These are phyloP conservation scores for Apiotrichum domesticum DNA, from an alignment of 1,284 basidiomycete species.

Conservation along the genomic window DNA sequence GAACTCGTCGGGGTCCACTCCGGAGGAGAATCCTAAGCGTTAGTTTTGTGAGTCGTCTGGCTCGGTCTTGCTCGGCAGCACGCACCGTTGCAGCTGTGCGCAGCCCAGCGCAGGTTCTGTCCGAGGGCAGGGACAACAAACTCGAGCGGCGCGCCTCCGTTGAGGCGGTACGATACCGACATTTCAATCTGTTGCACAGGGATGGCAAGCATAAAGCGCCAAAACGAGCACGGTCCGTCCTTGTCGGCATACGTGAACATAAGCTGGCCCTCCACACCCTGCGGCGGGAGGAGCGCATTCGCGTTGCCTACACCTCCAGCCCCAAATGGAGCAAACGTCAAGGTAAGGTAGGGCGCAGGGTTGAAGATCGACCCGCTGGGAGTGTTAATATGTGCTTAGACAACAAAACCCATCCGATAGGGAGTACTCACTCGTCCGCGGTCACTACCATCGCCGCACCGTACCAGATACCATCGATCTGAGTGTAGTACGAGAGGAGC, in stretches of 20 bases:
- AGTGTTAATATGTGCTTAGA: not conserved
- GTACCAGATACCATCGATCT: conserved; percentile 69
- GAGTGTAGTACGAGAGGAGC: conserved; percentile 83
- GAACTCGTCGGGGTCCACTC: conserved; percentile 48
- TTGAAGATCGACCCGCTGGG: conserved; percentile 61
- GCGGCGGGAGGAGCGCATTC: conserved; percentile 11
- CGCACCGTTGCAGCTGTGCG: conserved; percentile 56
- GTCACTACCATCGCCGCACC: conserved; percentile 81
- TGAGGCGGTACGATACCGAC: conserved; percentile 70
- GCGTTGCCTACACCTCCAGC: not conserved
- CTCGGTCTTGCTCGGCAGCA: not conserved
- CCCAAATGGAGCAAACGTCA: conserved; percentile 48
- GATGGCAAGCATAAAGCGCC: conserved; percentile 85
- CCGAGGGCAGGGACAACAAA: conserved; percentile 77
- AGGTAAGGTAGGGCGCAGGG: conserved; percentile 65
- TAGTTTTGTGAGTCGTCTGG: too few relatives aligned
- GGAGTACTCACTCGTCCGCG: conserved; percentile 22
- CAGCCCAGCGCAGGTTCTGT: conserved; percentile 87
- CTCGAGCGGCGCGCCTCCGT: conserved; percentile 66
- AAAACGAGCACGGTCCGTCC: conserved; percentile 77
- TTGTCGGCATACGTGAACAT: conserved; percentile 71
- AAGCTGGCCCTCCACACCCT: conserved; percentile 58
- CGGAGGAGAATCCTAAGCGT: conserved; percentile 48
- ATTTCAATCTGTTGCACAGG: conserved; percentile 69
- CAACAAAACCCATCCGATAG: not conserved